Base-by-base conservation (phyloP, 805 yeast species). In the Teunomyces gatunensis region DNA sequence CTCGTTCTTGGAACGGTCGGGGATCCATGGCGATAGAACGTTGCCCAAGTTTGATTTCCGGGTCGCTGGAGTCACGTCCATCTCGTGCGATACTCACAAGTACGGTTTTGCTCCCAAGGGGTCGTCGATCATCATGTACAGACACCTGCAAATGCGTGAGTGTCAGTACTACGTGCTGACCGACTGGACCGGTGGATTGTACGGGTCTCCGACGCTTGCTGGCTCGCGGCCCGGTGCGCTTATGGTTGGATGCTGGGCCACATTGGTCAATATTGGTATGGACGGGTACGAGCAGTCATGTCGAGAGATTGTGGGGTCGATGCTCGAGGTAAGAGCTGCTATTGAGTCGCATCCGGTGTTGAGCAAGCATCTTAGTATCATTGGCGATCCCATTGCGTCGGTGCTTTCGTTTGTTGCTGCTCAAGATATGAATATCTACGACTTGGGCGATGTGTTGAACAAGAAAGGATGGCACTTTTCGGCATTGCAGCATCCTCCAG, bases 41-140 rank as follows among this genome's bases (percentile, higher is more conserved):
- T 53, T 71, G 2, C 85, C 87, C 5, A 60, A 69, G 10, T 91
- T 92, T 68, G 98, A 94, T 64, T 92, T 92, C 69, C 73, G 92
- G 54, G 75, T 89, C 2, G 85, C 89, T 0, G 94, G 78, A 28
- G 98, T 94, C n/a, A 94, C 98, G 0, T 90, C 97, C 2, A 92
- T 92, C 48, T 88, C 96, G n/a, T 94, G 98, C 69, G 99, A 92
- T 64, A 92, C 99, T n/a, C 99, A 92, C 74, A 92, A 92, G 67
- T 92, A 92, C 61, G 99, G 98, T 1, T 94, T 92, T 75, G 97
- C 98, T 6, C 99, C 99, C 34, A 92, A 92, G 67, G 99, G 99
- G 7, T 85, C 96, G 0, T 89, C 96, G 0, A 78, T 92, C 20
- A 86, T 94, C 57, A 85, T 94, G 96, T 94, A 94, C 67, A 79